Percentiles rank a stretch among this genome's conserved stretches.
Evolutionary conservation across 2,329 filamentous ascomycete genomes (phyloP).

Genomic region (Colletotrichum sp.): DNA sequence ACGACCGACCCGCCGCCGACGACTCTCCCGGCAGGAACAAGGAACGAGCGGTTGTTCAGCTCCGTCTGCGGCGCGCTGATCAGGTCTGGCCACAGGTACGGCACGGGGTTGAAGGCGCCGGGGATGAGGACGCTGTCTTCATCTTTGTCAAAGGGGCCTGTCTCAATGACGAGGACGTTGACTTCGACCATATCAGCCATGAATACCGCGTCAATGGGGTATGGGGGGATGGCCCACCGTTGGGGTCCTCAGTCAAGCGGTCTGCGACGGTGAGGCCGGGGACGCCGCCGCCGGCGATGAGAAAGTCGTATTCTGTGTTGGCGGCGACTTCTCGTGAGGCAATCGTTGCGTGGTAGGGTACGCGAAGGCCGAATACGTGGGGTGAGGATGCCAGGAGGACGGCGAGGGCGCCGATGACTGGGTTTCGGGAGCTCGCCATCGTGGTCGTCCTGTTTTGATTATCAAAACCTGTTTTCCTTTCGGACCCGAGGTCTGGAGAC

Average conservation of each 20-base stretch:
- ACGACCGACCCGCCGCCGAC: constrained; percentile 43
- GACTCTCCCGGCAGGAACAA: constrained; percentile 31
- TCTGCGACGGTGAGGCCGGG: constrained; percentile 9
- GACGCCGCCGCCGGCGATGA: constrained; percentile 7
- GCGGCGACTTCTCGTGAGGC: not conserved
- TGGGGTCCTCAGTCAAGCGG: not conserved
- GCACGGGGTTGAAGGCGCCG: constrained; percentile 29
- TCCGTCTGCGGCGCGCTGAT: constrained; percentile 27
- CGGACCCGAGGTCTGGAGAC: not conserved
- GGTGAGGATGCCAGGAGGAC: not conserved
- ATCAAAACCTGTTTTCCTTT: accelerated
- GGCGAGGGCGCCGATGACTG: not conserved
- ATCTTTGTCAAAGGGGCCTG: constrained; percentile 28
- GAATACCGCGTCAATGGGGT: too few species aligned
- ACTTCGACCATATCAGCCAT: constrained; percentile 13
- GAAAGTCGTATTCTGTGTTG: not conserved
- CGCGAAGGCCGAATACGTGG: not conserved
- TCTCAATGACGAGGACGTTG: constrained; percentile 31
- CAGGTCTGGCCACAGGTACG: constrained; percentile 32
- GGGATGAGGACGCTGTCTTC: constrained; percentile 31
- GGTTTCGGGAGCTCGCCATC: not conserved
- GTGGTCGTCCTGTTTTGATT: not conserved
- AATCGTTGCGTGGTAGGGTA: not conserved
- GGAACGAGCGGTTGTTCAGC: constrained; percentile 28
- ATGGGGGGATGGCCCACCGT: not conserved